phyloP scores from a whole-genome alignment of 2,329 filamentous ascomycete genomes.

The Didymella segeticola region DNA sequence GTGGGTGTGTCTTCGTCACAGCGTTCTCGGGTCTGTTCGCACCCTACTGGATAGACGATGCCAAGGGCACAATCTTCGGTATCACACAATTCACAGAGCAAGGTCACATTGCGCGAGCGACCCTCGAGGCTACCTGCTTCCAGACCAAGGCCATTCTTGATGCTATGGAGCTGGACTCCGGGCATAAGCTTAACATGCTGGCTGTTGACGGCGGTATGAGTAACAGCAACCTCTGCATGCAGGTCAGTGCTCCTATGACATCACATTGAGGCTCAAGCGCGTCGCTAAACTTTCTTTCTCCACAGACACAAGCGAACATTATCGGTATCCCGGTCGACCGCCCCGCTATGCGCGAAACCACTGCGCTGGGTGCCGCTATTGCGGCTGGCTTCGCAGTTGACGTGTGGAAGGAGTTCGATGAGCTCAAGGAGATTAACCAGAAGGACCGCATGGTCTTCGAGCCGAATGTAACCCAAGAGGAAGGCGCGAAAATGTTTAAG shows the following conservation, averaged over 20 bases:
- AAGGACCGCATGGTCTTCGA: conserved; percentile 73
- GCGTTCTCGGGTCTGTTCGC: conserved; percentile 91
- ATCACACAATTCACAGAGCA: conserved; percentile 85
- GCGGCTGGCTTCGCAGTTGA: conserved; percentile 84
- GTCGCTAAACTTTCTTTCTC: conserved; percentile 22
- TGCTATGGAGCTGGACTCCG: conserved; percentile 87
- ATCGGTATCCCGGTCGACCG: conserved; percentile 83
- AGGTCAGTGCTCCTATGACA: conserved; percentile 47
- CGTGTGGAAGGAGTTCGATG: conserved; percentile 77
- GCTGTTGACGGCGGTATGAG: conserved; percentile 90
- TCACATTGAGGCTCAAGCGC: conserved; percentile 8
- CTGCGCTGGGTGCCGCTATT: conserved; percentile 85
- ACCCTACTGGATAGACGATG: conserved; percentile 94
- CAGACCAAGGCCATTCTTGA: conserved; percentile 91
- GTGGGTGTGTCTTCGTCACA: conserved; percentile 84
- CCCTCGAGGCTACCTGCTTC: conserved; percentile 89
- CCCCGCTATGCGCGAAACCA: conserved; percentile 89
- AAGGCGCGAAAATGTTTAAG: conserved; percentile 68
- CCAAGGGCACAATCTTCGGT: conserved; percentile 82
- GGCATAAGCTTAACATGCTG: conserved; percentile 74
- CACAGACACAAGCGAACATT: conserved; percentile 79
- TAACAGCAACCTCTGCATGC: conserved; percentile 89
- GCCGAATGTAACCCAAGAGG: conserved; percentile 66
- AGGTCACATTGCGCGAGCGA: conserved; percentile 87
- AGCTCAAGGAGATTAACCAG: conserved; percentile 75